These are phyloP conservation scores for Aureobasidium sp. DNA, from an alignment of 2,329 filamentous ascomycete species.

Conservation along the genomic window DNA sequence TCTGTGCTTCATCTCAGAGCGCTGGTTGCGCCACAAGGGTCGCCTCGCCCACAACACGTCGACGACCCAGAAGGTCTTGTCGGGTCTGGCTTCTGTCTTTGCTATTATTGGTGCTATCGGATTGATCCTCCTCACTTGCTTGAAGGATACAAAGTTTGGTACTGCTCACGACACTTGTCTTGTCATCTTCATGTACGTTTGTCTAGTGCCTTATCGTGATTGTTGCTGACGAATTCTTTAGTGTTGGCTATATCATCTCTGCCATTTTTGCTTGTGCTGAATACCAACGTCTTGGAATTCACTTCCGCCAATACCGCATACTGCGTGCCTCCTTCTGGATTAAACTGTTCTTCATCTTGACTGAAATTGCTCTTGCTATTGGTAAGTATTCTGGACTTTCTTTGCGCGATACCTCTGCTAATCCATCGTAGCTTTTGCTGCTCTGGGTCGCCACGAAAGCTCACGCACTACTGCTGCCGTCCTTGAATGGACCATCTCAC, in stretches of 20 bases:
- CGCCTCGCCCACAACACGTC: conserved; percentile 68
- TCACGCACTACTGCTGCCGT: conserved; percentile 61
- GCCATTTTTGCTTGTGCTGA: conserved; percentile 86
- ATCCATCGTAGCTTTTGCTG: conserved; percentile 49
- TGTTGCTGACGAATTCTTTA: conserved; percentile 10
- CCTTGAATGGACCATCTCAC: conserved; percentile 69
- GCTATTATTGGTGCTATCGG: conserved; percentile 70
- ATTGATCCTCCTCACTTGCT: conserved; percentile 74
- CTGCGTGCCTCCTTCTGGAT: conserved; percentile 76
- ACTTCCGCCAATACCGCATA: conserved; percentile 65
- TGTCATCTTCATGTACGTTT: conserved; percentile 59
- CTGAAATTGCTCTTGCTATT: conserved; percentile 66
- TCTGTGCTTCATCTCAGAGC: conserved; percentile 68
- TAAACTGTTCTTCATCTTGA: conserved; percentile 74
- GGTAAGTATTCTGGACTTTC: conserved; percentile 16
- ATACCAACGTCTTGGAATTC: conserved; percentile 75
- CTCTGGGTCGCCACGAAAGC: conserved; percentile 37
- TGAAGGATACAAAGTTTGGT: conserved; percentile 51
- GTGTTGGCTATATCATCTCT: conserved; percentile 68
- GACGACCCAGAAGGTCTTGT: conserved; percentile 53
- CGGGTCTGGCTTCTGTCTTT: conserved; percentile 52
- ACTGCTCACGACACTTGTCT: conserved; percentile 68
- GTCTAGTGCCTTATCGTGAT: not conserved
- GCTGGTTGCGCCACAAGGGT: conserved; percentile 74
- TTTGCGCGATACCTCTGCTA: not conserved